phyloP scores from a whole-genome alignment of 2,329 filamentous ascomycete genomes.

The Pseudogymnoascus sp. region DNA sequence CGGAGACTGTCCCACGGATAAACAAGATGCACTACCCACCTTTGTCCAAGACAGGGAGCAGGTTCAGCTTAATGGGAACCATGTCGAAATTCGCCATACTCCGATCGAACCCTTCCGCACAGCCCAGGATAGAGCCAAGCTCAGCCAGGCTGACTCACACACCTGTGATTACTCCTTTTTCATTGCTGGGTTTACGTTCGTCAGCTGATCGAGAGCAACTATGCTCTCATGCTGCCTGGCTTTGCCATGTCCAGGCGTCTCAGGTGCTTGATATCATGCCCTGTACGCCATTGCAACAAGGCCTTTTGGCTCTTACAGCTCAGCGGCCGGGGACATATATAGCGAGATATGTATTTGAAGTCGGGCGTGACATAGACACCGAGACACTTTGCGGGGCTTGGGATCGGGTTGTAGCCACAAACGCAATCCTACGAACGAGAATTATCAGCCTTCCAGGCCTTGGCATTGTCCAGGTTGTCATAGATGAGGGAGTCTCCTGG shows the following conservation, averaged over 20 bases:
- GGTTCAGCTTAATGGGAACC: neutral
- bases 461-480: slow-evolving; percentile 7
- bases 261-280: slow-evolving; percentile 27
- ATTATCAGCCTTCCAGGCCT: slow-evolving; percentile 22
- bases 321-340: slow-evolving; percentile 27
- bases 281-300: slow-evolving; percentile 29
- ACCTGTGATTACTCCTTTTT: neutral
- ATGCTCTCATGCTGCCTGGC: neutral
- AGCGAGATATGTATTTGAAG: slow-evolving; percentile 16
- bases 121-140: neutral
- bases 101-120: neutral
- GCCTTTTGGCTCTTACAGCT: slow-evolving; percentile 27
- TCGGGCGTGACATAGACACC: slow-evolving; percentile 6
- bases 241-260: neutral
- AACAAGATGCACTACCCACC: neutral
- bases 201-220: neutral
- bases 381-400: slow-evolving; percentile 9
- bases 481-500: neutral
- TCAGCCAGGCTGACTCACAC: neutral
- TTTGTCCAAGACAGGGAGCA: neutral
- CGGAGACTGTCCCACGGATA: neutral
- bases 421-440: slow-evolving; percentile 27
- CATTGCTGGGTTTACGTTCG: neutral
- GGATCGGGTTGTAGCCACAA: neutral
- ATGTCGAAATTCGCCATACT: neutral